Evolutionary conservation across 192 early-diverging fungal genomes (phyloP), one percentile per base, ranked within the genome.

Genomic region (Funneliformis mosseae): DNA sequence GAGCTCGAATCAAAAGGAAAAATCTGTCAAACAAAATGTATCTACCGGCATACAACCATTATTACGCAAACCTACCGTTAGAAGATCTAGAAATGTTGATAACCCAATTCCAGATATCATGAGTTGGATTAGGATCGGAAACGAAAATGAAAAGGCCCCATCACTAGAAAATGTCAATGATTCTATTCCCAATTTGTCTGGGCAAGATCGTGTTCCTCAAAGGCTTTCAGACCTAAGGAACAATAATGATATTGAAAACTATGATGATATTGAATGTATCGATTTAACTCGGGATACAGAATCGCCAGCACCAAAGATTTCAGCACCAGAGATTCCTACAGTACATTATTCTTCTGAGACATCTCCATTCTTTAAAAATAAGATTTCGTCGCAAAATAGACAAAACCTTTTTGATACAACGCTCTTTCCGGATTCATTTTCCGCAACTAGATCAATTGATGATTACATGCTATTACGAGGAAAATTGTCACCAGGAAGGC

Each of bases 371-470:
- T 46, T 48, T 25, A 28, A 46, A 8, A 1, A 73, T 14, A 41
- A 23, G 2, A 3, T 4, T 18, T 23, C 23, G 10, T 25, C 73
- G 7, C 21, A 14, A 14, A 16, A 1, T 46, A 10, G 59, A 59
- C 12, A 46, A 38, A 39, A 74, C 16, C 16, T 27, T 74, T 5
- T 18, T n/a, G 23, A 62, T n/a, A 4, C 50, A 3, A 39, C 42
- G 9, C 7, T 8, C 5, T 71, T 71, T n/a, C 7, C 45, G 33
- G 14, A n/a, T 45, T 21, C 18, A 16, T 79, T 79, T 42, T 79
- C 78, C 0, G 78, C 78, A 48, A 59, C 67, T 14, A 71, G 38
- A 55, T 64, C 67, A 39, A 79, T 79, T 39, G 38, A 79, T 60
- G 67, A 70, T 55, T 71, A 61, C 46, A 39, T 79, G 46, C 8